A percentile compares a stretch with the other conserved stretches of the same genome.
Conservation (phyloP, 495 filamentous ascomycete species). For the Ramalina intermedia region DNA sequence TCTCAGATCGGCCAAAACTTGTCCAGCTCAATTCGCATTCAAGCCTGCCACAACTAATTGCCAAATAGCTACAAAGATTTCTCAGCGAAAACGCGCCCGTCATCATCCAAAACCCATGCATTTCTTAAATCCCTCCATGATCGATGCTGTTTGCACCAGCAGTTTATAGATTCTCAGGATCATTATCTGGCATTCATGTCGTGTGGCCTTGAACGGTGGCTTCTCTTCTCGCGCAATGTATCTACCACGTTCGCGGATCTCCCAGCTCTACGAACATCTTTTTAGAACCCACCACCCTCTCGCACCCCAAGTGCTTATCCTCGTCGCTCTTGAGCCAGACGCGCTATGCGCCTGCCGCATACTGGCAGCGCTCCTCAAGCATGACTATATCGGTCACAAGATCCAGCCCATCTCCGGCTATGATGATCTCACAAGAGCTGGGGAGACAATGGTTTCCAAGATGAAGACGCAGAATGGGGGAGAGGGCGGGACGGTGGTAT, state of each 20-base stretch:
- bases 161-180: no score
- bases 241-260: constrained; percentile 78
- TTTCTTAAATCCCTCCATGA: no score
- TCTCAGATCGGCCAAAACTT: no score
- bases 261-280: constrained; percentile 79
- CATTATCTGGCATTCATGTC: no score
- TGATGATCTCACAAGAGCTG: constrained; percentile 68
- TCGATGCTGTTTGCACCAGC: no score
- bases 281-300: constrained; percentile 66
- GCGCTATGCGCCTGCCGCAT: constrained; percentile 92
- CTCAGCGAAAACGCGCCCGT: no score
- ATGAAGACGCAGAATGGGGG: constrained; percentile 74
- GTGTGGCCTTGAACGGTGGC: no score
- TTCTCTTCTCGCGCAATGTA: constrained; percentile 46
- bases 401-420: constrained; percentile 90
- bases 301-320: constrained; percentile 79
- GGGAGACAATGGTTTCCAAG: constrained; percentile 58
- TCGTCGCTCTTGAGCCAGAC: constrained; percentile 88
- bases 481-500: constrained; percentile 73
- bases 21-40: no score
- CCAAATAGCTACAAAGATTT: no score
- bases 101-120: no score
- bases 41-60: no score
- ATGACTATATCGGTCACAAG: constrained; percentile 97
- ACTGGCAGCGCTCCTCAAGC: constrained; percentile 75